Conservation (phyloP, 1,139 yeast genomes). For the Pichia sp. region DNA sequence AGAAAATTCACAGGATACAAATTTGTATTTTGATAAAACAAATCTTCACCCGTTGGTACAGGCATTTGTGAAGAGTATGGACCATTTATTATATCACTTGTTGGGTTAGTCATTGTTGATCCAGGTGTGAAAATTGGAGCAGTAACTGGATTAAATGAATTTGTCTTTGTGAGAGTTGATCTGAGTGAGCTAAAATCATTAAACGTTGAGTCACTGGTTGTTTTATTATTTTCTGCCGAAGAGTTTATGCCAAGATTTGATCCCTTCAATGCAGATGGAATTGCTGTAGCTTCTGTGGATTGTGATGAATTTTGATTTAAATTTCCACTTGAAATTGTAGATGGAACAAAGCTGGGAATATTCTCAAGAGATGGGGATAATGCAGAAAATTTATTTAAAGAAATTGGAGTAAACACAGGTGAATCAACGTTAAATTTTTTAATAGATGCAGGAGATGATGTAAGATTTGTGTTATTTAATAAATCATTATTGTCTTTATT, state of each 20-base stretch:
- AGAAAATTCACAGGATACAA: constrained; percentile 75
- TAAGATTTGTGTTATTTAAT: too few species aligned
- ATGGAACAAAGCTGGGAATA: constrained; percentile 54
- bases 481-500: too few species aligned
- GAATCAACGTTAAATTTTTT: constrained; percentile 56
- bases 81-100: constrained; percentile 2
- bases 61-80: constrained; percentile 3
- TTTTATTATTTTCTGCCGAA: background rate
- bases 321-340: constrained; percentile 2
- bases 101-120: constrained; percentile 3
- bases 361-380: constrained; percentile 52
- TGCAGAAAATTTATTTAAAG: constrained; percentile 38
- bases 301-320: background rate
- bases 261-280: constrained; percentile 3
- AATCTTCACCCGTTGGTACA: constrained; percentile 21
- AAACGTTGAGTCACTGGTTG: background rate
- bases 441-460: constrained; percentile 20
- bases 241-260: background rate
- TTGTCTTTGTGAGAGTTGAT: constrained; percentile 5
- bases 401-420: constrained; percentile 54
- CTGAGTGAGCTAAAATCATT: constrained; percentile 10
- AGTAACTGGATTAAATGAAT: constrained; percentile 26
- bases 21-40: constrained; percentile 28
- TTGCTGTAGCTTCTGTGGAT: background rate
- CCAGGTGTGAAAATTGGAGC: constrained; percentile 33